These are phyloP conservation scores for Rossbeevera mucosa DNA, from an alignment of 768 basidiomycete species.

Conservation along the genomic window DNA sequence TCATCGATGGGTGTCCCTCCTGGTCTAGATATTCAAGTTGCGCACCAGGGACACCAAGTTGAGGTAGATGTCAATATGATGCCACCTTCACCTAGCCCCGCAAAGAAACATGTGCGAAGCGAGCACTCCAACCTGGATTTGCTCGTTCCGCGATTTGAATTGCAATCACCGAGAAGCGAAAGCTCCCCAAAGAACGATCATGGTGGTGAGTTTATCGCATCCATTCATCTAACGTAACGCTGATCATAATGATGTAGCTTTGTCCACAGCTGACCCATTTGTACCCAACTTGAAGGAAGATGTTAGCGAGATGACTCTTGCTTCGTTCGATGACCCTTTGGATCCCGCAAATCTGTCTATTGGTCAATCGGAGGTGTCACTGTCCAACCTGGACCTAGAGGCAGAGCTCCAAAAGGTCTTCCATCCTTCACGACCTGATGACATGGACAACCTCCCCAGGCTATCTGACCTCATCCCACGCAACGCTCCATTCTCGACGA, in stretches of 20 bases:
- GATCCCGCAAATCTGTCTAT: slow-evolving; percentile 32
- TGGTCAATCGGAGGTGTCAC: slow-evolving; percentile 35
- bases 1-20: slow-evolving; percentile 23
- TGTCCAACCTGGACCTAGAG: slow-evolving; percentile 31
- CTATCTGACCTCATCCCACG: slow-evolving; percentile 25
- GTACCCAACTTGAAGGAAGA: slow-evolving; percentile 24
- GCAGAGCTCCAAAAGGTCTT: slow-evolving; percentile 26
- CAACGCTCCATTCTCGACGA: slow-evolving; percentile 22
- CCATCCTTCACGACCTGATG: slow-evolving; percentile 9
- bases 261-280: slow-evolving; percentile 17
- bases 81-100: slow-evolving; percentile 48
- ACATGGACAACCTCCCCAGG: slow-evolving; percentile 13
- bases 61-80: slow-evolving; percentile 41
- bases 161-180: slow-evolving; percentile 15
- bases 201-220: slow-evolving; percentile 14
- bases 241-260: slow-evolving; percentile 10
- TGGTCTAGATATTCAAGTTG: slow-evolving; percentile 27
- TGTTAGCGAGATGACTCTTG: slow-evolving; percentile 22
- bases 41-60: slow-evolving; percentile 25
- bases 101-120: slow-evolving; percentile 23
- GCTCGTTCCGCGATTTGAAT: slow-evolving; percentile 34
- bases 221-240: not conserved
- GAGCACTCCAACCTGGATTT: slow-evolving; percentile 25
- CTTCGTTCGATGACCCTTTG: slow-evolving; percentile 28
- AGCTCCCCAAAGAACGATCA: slow-evolving; percentile 20